Conservation (phyloP, 495 filamentous ascomycete genomes). For the Penicillium canariense region DNA sequence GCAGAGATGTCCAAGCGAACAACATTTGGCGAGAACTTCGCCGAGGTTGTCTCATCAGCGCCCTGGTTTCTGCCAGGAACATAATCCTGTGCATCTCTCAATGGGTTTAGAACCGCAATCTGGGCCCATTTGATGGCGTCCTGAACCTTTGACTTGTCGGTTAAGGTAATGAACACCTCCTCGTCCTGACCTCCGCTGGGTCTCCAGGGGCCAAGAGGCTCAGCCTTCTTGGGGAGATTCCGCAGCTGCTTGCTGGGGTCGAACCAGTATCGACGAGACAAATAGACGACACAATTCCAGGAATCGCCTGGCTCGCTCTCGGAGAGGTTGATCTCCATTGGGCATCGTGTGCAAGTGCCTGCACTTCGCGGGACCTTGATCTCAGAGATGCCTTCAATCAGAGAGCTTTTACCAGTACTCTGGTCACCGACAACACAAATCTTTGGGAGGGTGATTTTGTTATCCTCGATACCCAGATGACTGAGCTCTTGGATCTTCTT, state of each 20-base stretch:
- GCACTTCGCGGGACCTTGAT: constrained; percentile 68
- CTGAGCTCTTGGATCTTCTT: constrained; percentile 47
- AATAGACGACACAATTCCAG: constrained; percentile 63
- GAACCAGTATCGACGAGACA: constrained; percentile 58
- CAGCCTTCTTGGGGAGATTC: constrained; percentile 11
- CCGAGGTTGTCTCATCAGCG: constrained; percentile 32
- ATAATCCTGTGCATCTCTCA: constrained; percentile 40
- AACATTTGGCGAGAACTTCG: constrained; percentile 75
- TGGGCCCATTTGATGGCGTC: constrained; percentile 66
- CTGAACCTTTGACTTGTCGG: constrained; percentile 50
- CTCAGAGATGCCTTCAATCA: constrained; percentile 79
- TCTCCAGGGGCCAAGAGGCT: constrained; percentile 48
- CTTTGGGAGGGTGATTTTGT: constrained; percentile 64
- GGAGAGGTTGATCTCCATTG: constrained; percentile 71
- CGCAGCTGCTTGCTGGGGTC: constrained; percentile 6
- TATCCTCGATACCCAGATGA: constrained; percentile 50
- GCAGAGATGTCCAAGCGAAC: constrained; percentile 71
- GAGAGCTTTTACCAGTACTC: constrained; percentile 72
- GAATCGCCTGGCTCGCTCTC: constrained; percentile 40
- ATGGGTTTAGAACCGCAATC: constrained; percentile 66
- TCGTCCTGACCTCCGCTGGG: constrained; percentile 31
- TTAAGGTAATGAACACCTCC: constrained; percentile 40
- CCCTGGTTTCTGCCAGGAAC: constrained; percentile 44
- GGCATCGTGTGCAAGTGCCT: constrained; percentile 74
- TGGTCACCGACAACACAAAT: constrained; percentile 81